Percentiles rank a stretch among this genome's conserved stretches.
These are phyloP conservation scores for Phialemonium atrogriseum DNA, from an alignment of 2,329 filamentous ascomycete species.

Conservation along the genomic window DNA sequence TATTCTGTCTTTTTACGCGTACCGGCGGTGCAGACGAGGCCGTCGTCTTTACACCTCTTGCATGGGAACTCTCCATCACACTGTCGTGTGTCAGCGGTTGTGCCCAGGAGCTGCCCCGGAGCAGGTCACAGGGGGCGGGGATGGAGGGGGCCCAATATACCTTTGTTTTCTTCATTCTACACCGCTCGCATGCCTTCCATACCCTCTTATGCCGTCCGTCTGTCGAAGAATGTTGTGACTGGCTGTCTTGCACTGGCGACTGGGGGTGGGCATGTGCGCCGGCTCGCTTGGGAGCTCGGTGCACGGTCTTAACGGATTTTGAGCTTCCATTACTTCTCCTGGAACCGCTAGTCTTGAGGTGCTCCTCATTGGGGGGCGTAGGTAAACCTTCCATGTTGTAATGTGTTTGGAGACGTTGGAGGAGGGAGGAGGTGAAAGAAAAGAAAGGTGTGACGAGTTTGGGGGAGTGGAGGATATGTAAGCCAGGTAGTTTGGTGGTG, in stretches of 20 bases:
- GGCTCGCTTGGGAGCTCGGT: slow-evolving; percentile 43
- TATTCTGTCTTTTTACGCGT: slow-evolving; percentile 61
- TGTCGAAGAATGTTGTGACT: slow-evolving; percentile 28
- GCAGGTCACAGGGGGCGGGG: slow-evolving; percentile 1
- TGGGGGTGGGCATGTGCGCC: slow-evolving; percentile 28
- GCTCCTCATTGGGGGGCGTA: slow-evolving; percentile 43
- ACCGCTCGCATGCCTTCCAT: slow-evolving; percentile 60
- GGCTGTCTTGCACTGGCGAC: slow-evolving; percentile 28
- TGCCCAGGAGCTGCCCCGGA: slow-evolving; percentile 2
- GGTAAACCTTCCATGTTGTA: slow-evolving; percentile 43
- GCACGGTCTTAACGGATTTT: slow-evolving; percentile 40
- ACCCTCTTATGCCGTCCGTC: slow-evolving; percentile 56
- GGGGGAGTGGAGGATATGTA: no score
- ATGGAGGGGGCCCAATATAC: slow-evolving; percentile 25
- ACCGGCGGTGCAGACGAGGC: slow-evolving; percentile 54
- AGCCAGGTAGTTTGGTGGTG: no score
- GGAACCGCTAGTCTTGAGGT: slow-evolving; percentile 22
- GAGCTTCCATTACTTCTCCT: slow-evolving; percentile 31
- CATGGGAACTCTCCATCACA: slow-evolving; percentile 60
- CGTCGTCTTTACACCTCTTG: slow-evolving; percentile 59
- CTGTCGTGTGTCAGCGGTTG: slow-evolving; percentile 24
- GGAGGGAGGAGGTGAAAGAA: no score
- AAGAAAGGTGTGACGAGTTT: no score
- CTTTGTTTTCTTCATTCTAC: slow-evolving; percentile 65
- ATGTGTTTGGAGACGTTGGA: no score